Evolutionary conservation across 164 flowering plant species (phyloP).

Genomic region (Liriodendron chinense): DNA sequence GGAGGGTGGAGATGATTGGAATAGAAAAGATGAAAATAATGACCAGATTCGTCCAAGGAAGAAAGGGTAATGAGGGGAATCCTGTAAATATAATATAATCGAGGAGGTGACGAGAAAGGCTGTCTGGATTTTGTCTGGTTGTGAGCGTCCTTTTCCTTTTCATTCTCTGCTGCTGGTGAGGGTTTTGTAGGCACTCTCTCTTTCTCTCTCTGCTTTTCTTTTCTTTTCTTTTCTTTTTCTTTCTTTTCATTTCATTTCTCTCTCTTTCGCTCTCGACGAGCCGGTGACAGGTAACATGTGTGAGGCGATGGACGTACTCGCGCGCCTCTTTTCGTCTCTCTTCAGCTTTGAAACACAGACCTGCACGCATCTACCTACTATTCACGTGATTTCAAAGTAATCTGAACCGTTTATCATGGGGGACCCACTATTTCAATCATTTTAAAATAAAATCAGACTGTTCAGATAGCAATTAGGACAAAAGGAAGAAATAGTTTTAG

Average conservation of each 20-base stretch:
- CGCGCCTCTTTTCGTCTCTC: neutral
- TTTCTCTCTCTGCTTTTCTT: neutral
- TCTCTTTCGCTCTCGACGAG: neutral
- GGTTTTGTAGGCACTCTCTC: neutral
- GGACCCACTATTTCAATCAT: no score
- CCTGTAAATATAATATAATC: neutral
- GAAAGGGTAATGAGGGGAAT: neutral
- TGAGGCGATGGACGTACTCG: neutral
- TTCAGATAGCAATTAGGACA: no score
- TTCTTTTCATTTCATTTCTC: neutral
- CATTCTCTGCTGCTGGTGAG: conserved; percentile 20
- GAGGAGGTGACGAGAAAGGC: conserved; percentile 7
- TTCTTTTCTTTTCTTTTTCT: neutral
- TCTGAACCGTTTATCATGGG: no score
- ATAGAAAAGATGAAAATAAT: neutral
- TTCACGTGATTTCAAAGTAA: no score
- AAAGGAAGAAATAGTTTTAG: no score
- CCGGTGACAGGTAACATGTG: neutral
- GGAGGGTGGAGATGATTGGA: neutral
- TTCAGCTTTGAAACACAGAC: no score
- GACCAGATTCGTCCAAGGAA: neutral
- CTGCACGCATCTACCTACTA: no score
- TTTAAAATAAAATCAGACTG: no score
- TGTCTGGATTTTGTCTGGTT: conserved; percentile 34
- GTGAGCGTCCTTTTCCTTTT: conserved; percentile 32